Base-by-base conservation (phyloP, 1,284 basidiomycete species). In the Microbotryum violaceum region DNA sequence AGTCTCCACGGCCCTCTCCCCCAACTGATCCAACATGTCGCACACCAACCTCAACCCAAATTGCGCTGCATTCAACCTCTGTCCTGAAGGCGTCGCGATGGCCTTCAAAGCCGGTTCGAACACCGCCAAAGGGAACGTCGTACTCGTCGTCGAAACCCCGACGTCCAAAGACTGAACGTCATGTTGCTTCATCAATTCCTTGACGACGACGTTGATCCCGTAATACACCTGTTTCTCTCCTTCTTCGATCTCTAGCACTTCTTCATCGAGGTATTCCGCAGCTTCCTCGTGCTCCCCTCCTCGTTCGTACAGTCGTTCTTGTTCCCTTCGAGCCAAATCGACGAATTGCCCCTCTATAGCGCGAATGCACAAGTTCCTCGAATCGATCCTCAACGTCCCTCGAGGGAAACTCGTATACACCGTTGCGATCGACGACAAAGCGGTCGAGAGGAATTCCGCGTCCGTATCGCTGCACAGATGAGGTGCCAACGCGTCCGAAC, bases 401-500 rank as follows among this genome's bases (percentile, higher is more conserved):
- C 53, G 53, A 23, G 50, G 46, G 20, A n/a, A 23, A 7, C 18
- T 16, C 33, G 29, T 37, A 46, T 33, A 50, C 4, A 48, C 20
- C 8, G 58, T 45, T 27, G 44, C 49, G 31, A 25, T 29, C 25
- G 53, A 55, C 10, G 46, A 48, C 16, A 55, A 14, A 45, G 55
- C 42, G 5, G 48, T 56, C 21, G 54, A 47, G 53, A 60, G 45
- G n/a, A 60, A 21, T 31, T 55, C 54, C 16, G 58, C 8, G 31
- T 60, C 58, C 10, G 58, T 60, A 31, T 60, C 58, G 31, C 31
- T 18, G 9, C 53, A 48, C 27, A 60, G 49, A 54, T 56, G 54
- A n/a, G 37, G 29, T 18, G 53, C 48, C 37, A 56, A 60, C 33
- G 58, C 58, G 58, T 60, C 58, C 27, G 52, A 54, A 49, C 51